A percentile compares a stretch with the other conserved stretches of the same genome.
Evolutionary conservation across 148 eudicot genomes (phyloP).

Genomic region (Cornus controversa): DNA sequence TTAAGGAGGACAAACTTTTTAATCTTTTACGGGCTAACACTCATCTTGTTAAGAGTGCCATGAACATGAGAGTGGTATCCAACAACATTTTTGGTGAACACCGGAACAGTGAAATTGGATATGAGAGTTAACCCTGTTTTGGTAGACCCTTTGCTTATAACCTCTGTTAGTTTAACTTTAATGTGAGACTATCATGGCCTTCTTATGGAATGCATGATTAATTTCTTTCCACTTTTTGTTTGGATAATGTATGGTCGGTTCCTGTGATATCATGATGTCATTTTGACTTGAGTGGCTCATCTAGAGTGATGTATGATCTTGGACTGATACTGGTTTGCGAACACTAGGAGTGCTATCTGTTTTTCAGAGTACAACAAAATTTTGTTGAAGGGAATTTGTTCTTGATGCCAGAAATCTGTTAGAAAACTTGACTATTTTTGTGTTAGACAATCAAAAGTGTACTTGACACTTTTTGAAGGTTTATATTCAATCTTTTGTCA

Average conservation of each 20-base stretch:
- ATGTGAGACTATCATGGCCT: not conserved
- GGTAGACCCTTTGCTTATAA: not conserved
- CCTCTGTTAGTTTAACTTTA: not conserved
- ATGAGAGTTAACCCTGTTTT: not conserved
- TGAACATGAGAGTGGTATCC: no score
- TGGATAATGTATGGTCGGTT: no score
- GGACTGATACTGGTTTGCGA: not conserved
- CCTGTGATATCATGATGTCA: no score
- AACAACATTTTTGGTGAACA: not conserved
- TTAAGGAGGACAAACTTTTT: no score
- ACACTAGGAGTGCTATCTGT: not conserved
- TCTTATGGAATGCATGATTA: not conserved
- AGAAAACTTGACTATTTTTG: not conserved
- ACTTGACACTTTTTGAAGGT: not conserved
- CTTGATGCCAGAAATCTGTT: not conserved
- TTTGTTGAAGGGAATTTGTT: not conserved
- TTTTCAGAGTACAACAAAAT: not conserved
- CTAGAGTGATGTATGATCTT: not conserved
- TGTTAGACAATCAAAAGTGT: not conserved
- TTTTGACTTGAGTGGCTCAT: not conserved
- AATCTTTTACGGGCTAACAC: no score
- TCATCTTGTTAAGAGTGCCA: no score
- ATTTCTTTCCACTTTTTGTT: no score
- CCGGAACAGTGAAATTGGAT: not conserved
- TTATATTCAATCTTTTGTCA: not conserved